phyloP scores from a whole-genome alignment of 345 rosid genomes.

The Hypericum androsaemum region DNA sequence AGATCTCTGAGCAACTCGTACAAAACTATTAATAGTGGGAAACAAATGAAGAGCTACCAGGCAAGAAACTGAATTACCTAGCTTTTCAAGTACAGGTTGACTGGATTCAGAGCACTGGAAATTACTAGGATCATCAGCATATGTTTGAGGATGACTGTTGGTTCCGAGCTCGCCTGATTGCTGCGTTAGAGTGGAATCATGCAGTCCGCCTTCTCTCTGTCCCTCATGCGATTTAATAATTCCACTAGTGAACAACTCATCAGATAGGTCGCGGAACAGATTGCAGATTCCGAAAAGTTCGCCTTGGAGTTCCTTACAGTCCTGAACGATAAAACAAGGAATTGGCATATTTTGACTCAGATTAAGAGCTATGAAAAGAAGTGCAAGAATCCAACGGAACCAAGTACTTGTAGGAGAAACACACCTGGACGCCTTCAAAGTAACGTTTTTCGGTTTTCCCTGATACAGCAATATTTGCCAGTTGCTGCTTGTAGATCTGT shows the following conservation, averaged over 20 bases:
- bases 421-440: conserved; percentile 94
- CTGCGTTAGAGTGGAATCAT: conserved; percentile 10
- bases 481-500: conserved; percentile 93
- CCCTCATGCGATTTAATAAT: conserved; percentile 47
- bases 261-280: conserved; percentile 82
- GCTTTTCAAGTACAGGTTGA: conserved; percentile 40
- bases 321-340: conserved; percentile 37
- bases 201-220: conserved; percentile 23
- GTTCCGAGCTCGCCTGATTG: conserved; percentile 21
- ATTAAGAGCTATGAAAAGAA: not conserved
- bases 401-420: not conserved
- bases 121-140: conserved; percentile 9
- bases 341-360: not conserved
- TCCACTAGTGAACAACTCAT: conserved; percentile 79
- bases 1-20: not conserved
- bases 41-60: not conserved
- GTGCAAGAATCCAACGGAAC: not conserved
- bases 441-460: conserved; percentile 92
- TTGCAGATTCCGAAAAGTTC: conserved; percentile 93
- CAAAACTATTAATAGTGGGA: not conserved
- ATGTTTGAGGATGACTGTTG: conserved; percentile 12
- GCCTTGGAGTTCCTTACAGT: conserved; percentile 86
- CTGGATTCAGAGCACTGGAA: conserved; percentile 10
- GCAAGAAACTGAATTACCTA: conserved; percentile 40
- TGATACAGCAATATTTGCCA: conserved; percentile 85